Conservation (phyloP, 257 asterid species). For the Paraleonurus japonicus region DNA sequence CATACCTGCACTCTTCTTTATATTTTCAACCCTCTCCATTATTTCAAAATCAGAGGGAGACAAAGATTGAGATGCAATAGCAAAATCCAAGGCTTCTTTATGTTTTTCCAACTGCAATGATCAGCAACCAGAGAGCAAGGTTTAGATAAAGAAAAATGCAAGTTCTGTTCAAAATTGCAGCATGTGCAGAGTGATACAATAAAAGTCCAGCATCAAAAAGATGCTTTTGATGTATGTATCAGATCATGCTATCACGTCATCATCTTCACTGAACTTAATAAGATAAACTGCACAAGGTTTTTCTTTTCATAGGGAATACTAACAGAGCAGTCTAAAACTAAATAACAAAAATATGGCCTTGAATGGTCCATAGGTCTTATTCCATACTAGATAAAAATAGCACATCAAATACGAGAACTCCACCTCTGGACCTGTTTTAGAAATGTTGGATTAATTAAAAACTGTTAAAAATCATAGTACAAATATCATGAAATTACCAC, state of each 20-base stretch:
- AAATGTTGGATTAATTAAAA: conserved; percentile 3
- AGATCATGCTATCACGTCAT: not conserved
- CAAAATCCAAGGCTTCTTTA: conserved; percentile 82
- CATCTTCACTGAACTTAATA: not conserved
- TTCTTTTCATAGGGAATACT: not conserved
- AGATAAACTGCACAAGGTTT: conserved; percentile 7
- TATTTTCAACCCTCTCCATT: conserved; percentile 58
- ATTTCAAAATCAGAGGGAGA: conserved; percentile 67
- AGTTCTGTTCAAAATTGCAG: conserved; percentile 16
- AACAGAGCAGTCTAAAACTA: not conserved
- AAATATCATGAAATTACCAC: conserved; percentile 48
- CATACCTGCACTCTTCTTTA: conserved; percentile 72
- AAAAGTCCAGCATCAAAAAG: not conserved
- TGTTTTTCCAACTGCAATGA: conserved; percentile 68
- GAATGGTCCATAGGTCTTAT: conserved; percentile 5
- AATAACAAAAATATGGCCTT: not conserved
- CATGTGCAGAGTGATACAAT: not conserved
- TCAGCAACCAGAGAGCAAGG: conserved; percentile 23
- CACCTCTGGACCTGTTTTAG: not conserved
- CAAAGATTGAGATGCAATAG: conserved; percentile 65
- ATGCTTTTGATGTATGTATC: not conserved
- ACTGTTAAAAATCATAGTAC: conserved; percentile 3
- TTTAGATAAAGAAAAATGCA: conserved; percentile 9
- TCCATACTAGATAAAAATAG: not conserved
- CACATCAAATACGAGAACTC: conserved; percentile 15